Percentiles rank a stretch among this genome's conserved stretches.
Conservation (phyloP, 2,329 filamentous ascomycete species). For the Aspergillus pseudotamarii region DNA sequence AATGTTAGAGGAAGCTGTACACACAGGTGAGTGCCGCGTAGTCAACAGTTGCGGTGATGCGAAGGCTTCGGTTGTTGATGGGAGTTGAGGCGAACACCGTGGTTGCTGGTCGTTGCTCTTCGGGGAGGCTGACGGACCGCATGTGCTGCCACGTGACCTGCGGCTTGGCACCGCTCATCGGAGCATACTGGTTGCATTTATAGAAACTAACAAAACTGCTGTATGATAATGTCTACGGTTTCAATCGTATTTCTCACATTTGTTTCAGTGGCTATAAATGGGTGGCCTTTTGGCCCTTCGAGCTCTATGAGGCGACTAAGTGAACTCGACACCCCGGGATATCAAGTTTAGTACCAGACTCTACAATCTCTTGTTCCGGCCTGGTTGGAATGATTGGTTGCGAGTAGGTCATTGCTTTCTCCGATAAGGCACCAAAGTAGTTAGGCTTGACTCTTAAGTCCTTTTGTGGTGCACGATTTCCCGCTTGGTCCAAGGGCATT, state of each 20-base stretch:
- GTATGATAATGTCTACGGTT: neutral
- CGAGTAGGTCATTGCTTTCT: conserved; percentile 40
- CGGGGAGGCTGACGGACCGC: conserved; percentile 27
- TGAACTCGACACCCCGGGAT: conserved; percentile 36
- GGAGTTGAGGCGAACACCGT: conserved; percentile 38
- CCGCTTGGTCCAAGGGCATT: neutral
- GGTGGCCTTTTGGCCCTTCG: neutral
- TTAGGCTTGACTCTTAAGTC: conserved; percentile 30
- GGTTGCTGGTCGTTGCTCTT: conserved; percentile 32
- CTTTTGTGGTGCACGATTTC: conserved; percentile 8
- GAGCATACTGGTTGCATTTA: neutral
- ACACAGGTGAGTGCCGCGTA: conserved; percentile 26
- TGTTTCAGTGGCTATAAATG: neutral
- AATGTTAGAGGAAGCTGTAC: conserved; percentile 19
- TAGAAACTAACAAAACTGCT: neutral
- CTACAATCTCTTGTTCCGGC: conserved; percentile 9
- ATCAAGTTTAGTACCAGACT: conserved; percentile 37
- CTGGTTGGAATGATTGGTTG: conserved; percentile 23
- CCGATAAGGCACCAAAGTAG: conserved; percentile 44
- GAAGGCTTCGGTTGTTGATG: conserved; percentile 33
- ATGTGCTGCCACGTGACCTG: conserved; percentile 33
- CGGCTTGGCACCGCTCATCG: conserved; percentile 29
- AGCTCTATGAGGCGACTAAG: conserved; percentile 16
- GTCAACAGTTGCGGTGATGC: conserved; percentile 31
- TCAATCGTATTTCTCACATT: neutral